Evolutionary conservation across 768 basidiomycete genomes (phyloP).

Genomic region (Baorangia bicolor): DNA sequence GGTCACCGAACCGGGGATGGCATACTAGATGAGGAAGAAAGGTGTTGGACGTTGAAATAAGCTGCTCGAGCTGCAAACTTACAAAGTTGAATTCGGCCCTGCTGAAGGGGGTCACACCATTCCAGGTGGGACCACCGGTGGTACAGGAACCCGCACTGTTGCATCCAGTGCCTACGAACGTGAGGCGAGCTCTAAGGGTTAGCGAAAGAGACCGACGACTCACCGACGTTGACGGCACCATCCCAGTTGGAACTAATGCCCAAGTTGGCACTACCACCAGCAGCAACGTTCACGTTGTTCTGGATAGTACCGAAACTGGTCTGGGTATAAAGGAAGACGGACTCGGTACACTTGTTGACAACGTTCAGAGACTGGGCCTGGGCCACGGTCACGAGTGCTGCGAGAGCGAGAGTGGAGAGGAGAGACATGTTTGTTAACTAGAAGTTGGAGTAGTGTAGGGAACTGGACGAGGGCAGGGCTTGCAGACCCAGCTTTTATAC

Average conservation of each 20-base stretch:
- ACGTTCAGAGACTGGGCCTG: slow-evolving; percentile 32
- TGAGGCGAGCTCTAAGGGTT: slow-evolving; percentile 2
- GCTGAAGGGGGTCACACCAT: slow-evolving; percentile 32
- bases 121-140: slow-evolving; percentile 32
- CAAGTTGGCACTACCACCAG: slow-evolving; percentile 26
- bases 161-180: slow-evolving; percentile 28
- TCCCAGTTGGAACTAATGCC: slow-evolving; percentile 34
- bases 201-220: neutral
- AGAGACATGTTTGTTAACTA: slow-evolving; percentile 19
- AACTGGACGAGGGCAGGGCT: neutral
- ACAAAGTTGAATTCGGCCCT: slow-evolving; percentile 36
- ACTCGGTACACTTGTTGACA: slow-evolving; percentile 23
- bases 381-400: slow-evolving; percentile 17
- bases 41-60: neutral
- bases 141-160: slow-evolving; percentile 22
- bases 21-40: slow-evolving; percentile 7
- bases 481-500: slow-evolving; percentile 14
- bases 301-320: slow-evolving; percentile 28
- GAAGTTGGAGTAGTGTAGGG: neutral
- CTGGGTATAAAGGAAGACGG: slow-evolving; percentile 32
- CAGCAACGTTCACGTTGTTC: slow-evolving; percentile 27
- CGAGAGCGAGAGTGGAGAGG: slow-evolving; percentile 19
- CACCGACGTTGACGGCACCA: slow-evolving; percentile 32
- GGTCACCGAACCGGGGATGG: slow-evolving; percentile 29
- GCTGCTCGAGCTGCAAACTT: neutral